A percentile compares a stretch with the other conserved stretches of the same genome.
Evolutionary conservation across 2,329 filamentous ascomycete species (phyloP).

Genomic region (Cladosporium sp.): DNA sequence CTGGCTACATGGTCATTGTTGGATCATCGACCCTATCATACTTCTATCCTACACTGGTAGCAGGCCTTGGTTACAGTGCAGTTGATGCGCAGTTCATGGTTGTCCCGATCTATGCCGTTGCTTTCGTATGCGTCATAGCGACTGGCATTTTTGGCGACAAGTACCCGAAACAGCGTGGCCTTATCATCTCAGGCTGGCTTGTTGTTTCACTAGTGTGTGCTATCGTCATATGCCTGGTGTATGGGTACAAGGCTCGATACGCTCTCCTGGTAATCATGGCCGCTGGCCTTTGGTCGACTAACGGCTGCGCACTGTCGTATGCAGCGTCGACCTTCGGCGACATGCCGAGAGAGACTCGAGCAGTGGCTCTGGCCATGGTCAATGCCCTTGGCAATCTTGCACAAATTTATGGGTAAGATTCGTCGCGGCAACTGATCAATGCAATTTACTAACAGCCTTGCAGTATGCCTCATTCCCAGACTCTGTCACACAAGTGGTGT

Average conservation of each 20-base stretch:
- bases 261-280: conserved; percentile 59
- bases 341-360: conserved; percentile 53
- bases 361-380: conserved; percentile 55
- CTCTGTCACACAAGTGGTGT: not conserved
- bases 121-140: conserved; percentile 53
- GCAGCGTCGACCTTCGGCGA: conserved; percentile 55
- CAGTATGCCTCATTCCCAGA: not conserved
- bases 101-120: conserved; percentile 56
- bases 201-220: conserved; percentile 42
- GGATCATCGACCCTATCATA: conserved; percentile 56
- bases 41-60: conserved; percentile 57
- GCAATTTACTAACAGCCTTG: not conserved
- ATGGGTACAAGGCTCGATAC: conserved; percentile 57
- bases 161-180: conserved; percentile 49
- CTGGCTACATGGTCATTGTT: conserved; percentile 55
- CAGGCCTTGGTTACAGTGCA: conserved; percentile 52
- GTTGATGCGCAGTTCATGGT: conserved; percentile 17
- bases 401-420: conserved; percentile 53
- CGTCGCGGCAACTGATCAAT: not conserved
- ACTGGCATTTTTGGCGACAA: conserved; percentile 54
- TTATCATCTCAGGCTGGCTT: conserved; percentile 55
- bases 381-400: conserved; percentile 59
- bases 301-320: conserved; percentile 55
- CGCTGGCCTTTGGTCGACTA: conserved; percentile 56
- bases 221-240: conserved; percentile 47